Base-by-base conservation (phyloP, 2,329 filamentous ascomycete species). In the Bipolaris oryzae region DNA sequence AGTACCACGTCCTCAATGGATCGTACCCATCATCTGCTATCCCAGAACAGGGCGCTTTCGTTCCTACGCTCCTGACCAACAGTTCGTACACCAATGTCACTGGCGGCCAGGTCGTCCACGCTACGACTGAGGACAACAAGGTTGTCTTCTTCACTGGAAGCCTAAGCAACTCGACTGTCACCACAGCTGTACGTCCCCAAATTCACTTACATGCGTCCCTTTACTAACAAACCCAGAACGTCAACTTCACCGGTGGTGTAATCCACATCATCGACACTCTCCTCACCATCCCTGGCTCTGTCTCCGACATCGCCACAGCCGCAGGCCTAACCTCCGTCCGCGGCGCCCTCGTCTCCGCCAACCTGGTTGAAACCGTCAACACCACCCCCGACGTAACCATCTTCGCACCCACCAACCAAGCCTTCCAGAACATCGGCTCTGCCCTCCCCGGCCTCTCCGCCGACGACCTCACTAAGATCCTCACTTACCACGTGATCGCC, bases 401-500 rank as follows among this genome's bases (percentile, higher is more conserved):
- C 59, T 89, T 90, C 61, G 86, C 83, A 0, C 87, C 88, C 1
- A 81, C 77, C 68, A 86, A 89, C 70, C 76, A 76, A 1, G 86
- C 86, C 11, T 86, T 89, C 76, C 77, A 81, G 33, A 73, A 77
- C 23, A 84, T 89, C 41, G 85, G 82, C 53, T 84, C 80, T 47
- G 76, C 81, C 2, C 68, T 86, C 10, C 70, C 74, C 25, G 79
- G 80, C 55, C 71, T 87, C 28, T 79, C 78, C 21, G 69, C 74
- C 0, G 72, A 79, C 4, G 72, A 84, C 13, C 77, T 89, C 1
- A 71, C 78, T 2, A 72, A 71, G 25, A 80, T 90, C 48, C 78
- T 90, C 33, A 75, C 80, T 23, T 91, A 91, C 75, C 88, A 91
- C 70, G 80, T 90, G 49, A 75, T 90, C 42, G 78, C 79, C 43